Percentiles rank a stretch among this genome's conserved stretches.
phyloP scores from a whole-genome alignment of 768 basidiomycete genomes.

The Russula lepida region DNA sequence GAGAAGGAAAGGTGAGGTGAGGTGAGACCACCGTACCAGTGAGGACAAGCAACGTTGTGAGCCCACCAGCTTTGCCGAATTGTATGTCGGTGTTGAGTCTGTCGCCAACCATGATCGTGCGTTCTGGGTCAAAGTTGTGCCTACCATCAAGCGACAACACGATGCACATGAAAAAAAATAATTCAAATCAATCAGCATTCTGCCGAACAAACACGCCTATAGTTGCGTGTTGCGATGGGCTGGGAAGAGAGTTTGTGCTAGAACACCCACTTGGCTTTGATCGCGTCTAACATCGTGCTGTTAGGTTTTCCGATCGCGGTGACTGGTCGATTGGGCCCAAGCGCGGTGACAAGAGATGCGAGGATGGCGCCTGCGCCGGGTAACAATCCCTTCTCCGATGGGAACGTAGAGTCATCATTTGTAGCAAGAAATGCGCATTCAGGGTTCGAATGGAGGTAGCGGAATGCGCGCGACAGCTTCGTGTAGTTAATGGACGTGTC shows the following conservation, averaged over 20 bases:
- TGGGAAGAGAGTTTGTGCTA: neutral
- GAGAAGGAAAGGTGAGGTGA: neutral
- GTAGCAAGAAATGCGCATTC: conserved; percentile 82
- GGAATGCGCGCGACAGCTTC: conserved; percentile 87
- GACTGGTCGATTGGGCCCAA: conserved; percentile 49
- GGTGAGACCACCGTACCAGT: conserved; percentile 49
- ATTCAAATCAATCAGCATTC: neutral
- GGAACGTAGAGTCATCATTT: conserved; percentile 90
- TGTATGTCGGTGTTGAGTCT: conserved; percentile 92
- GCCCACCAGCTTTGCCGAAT: conserved; percentile 82
- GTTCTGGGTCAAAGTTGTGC: conserved; percentile 74
- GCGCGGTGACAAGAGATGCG: conserved; percentile 69
- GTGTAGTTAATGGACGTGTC: conserved; percentile 87
- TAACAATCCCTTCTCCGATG: conserved; percentile 58
- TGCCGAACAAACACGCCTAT: conserved; percentile 6
- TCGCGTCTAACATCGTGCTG: conserved; percentile 86
- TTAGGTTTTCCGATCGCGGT: conserved; percentile 87
- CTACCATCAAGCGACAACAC: conserved; percentile 32
- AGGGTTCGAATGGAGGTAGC: conserved; percentile 75
- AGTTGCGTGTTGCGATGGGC: neutral
- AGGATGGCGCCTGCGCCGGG: conserved; percentile 84
- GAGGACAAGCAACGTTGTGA: conserved; percentile 82
- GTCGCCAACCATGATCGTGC: conserved; percentile 95
- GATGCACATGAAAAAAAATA: neutral
- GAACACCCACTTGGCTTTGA: conserved; percentile 57